Conservation (phyloP, 371 early-diverging fungal species). For the Mucor racemosus region DNA sequence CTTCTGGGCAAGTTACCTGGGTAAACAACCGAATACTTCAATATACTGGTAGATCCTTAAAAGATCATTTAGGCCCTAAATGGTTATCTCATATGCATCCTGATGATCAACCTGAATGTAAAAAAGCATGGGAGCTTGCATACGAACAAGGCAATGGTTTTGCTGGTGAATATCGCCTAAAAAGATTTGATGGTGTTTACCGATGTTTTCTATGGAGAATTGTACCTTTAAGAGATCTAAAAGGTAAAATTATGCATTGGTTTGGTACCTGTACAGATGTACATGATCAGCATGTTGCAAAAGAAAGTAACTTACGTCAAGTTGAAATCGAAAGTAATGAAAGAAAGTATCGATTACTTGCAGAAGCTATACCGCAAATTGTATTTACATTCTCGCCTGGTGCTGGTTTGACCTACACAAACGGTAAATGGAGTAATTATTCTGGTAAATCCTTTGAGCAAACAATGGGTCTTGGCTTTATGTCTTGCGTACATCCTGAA, state of each 20-base stretch:
- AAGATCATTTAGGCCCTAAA: conserved; percentile 57
- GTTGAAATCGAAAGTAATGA: conserved; percentile 66
- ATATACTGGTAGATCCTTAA: conserved; percentile 54
- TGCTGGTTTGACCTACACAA: conserved; percentile 64
- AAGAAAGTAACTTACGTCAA: conserved; percentile 58
- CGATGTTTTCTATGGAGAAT: conserved; percentile 67
- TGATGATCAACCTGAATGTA: conserved; percentile 56
- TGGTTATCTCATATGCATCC: conserved; percentile 65
- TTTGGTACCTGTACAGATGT: conserved; percentile 65
- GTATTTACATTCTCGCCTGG: conserved; percentile 69
- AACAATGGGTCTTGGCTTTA: conserved; percentile 63
- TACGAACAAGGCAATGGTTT: conserved; percentile 64
- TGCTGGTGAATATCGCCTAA: conserved; percentile 63
- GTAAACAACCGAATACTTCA: conserved; percentile 66
- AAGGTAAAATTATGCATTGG: conserved; percentile 68
- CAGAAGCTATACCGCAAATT: conserved; percentile 72
- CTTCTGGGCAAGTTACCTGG: conserved; percentile 64
- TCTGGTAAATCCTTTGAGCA: conserved; percentile 62
- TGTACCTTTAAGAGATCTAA: conserved; percentile 62
- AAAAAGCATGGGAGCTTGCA: conserved; percentile 56
- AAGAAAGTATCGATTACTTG: conserved; percentile 65
- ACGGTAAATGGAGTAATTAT: conserved; percentile 65
- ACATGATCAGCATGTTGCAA: conserved; percentile 65
- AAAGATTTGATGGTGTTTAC: conserved; percentile 63
- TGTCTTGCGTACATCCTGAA: conserved; percentile 68